These are phyloP conservation scores for Hydnum rufescens DNA, from an alignment of 768 basidiomycete genomes.

Conservation along the genomic window DNA sequence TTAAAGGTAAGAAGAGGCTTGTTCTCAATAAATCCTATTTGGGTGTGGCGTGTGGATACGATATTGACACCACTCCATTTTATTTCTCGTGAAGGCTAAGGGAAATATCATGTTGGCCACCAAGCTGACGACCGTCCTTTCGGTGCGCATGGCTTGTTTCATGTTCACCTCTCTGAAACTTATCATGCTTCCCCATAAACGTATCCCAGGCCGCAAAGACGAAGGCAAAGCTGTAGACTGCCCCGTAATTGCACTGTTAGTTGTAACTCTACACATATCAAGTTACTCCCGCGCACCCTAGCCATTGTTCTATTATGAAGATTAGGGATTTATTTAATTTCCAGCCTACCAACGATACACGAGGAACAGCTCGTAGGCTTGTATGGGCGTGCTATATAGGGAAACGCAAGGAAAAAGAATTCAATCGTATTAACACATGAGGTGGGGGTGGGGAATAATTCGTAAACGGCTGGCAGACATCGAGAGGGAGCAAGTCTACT, in stretches of 20 bases:
- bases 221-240: conserved; percentile 26
- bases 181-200: background rate
- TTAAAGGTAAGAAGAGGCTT: conserved; percentile 51
- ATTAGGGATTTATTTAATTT: too few relatives aligned
- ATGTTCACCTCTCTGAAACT: background rate
- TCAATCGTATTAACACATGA: too few relatives aligned
- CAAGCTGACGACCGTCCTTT: conserved; percentile 68
- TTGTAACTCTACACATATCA: too few relatives aligned
- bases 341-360: too few relatives aligned
- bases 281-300: too few relatives aligned
- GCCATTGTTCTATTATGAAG: too few relatives aligned
- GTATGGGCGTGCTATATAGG: too few relatives aligned
- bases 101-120: conserved; percentile 91
- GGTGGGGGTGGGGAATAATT: background rate
- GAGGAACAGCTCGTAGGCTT: too few relatives aligned
- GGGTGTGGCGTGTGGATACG: too few relatives aligned
- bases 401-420: too few relatives aligned
- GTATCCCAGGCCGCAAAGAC: conserved; percentile 11
- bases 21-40: too few relatives aligned
- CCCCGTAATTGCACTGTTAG: background rate
- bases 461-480: background rate
- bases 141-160: conserved; percentile 26
- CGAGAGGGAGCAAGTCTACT: background rate
- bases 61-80: background rate
- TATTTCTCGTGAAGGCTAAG: conserved; percentile 26